A percentile compares a stretch with the other conserved stretches of the same genome.
These are phyloP conservation scores for Plectranthus barbatus DNA, from an alignment of 257 asterid species.

Conservation along the genomic window DNA sequence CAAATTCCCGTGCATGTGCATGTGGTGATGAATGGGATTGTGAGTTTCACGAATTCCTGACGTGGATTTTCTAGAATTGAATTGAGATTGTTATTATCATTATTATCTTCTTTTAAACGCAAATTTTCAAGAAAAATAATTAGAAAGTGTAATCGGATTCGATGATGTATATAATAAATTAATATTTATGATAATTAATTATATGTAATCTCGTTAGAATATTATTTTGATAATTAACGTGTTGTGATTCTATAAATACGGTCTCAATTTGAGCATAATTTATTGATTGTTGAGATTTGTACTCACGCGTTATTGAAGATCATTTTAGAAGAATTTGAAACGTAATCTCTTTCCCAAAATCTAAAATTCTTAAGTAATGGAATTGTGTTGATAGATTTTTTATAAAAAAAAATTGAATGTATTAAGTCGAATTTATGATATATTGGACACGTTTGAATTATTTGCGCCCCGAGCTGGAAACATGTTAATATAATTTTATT, in stretches of 20 bases:
- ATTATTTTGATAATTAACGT: not conserved
- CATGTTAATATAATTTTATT: too few species aligned
- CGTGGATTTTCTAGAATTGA: not conserved
- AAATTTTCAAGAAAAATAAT: not conserved
- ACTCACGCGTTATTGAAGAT: not conserved
- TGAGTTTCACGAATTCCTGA: not conserved
- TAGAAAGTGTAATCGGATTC: not conserved
- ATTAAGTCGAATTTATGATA: too few species aligned
- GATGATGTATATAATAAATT: not conserved
- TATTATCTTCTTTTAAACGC: not conserved
- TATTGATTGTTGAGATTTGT: not conserved
- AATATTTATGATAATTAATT: not conserved
- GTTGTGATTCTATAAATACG: not conserved
- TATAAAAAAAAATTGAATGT: too few species aligned
- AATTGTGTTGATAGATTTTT: not conserved
- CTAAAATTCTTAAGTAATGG: too few species aligned
- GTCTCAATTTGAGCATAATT: not conserved
- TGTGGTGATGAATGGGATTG: too few species aligned
- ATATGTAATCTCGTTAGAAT: not conserved
- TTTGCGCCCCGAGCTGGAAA: too few species aligned
- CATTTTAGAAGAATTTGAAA: not conserved
- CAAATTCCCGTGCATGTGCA: too few species aligned
- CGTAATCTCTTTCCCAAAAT: too few species aligned
- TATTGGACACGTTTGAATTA: too few species aligned
- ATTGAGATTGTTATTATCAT: slow-evolving; percentile 9